A percentile compares a stretch with the other conserved stretches of the same genome.
Conservation (phyloP, 2,329 filamentous ascomycete genomes). For the Periconia digitata region DNA sequence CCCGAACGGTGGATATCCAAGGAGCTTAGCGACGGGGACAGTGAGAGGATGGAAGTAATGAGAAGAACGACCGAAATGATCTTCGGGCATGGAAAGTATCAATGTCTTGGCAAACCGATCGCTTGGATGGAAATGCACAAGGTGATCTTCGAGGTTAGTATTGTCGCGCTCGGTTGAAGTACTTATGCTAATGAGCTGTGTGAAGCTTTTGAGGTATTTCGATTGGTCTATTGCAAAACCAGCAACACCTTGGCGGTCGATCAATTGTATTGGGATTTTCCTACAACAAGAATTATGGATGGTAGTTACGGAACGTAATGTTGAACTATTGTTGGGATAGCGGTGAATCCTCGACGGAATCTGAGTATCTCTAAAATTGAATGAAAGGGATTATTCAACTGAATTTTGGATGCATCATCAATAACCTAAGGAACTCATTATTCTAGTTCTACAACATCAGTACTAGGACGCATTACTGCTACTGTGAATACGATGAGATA, state of each 20-base stretch:
- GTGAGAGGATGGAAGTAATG: slow-evolving; percentile 21
- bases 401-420: too few species aligned
- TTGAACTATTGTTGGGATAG: too few species aligned
- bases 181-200: not conserved
- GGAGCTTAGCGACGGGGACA: slow-evolving; percentile 8
- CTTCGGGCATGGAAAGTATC: slow-evolving; percentile 36
- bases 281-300: slow-evolving; percentile 25
- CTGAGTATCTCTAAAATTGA: too few species aligned
- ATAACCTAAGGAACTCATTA: too few species aligned
- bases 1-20: slow-evolving; percentile 51
- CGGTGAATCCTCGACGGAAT: too few species aligned
- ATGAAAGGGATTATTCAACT: too few species aligned
- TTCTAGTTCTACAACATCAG: too few species aligned
- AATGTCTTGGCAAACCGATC: slow-evolving; percentile 34
- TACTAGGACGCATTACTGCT: too few species aligned
- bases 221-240: slow-evolving; percentile 25
- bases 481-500: too few species aligned
- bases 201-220: slow-evolving; percentile 22
- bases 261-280: slow-evolving; percentile 23
- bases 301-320: slow-evolving; percentile 15
- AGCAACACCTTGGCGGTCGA: slow-evolving; percentile 21
- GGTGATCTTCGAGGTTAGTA: slow-evolving; percentile 45
- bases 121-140: slow-evolving; percentile 39
- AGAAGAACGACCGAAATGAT: slow-evolving; percentile 28
- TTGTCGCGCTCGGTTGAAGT: not conserved